Evolutionary conservation across 2,329 filamentous ascomycete species (phyloP).

Genomic region (Xylaria multiplex): DNA sequence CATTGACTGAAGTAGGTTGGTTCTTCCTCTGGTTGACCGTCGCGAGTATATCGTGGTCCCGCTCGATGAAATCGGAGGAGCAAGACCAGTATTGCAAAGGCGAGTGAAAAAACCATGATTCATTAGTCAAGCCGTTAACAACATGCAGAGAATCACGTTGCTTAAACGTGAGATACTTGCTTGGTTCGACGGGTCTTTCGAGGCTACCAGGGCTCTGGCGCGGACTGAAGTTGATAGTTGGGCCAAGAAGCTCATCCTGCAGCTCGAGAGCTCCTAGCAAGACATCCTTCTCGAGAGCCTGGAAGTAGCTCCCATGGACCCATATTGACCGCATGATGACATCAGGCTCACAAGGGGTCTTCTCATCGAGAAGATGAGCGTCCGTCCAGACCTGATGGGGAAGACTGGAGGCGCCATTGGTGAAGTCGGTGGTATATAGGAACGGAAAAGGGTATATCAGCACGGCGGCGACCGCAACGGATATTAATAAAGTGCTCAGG

Average conservation of each 20-base stretch:
- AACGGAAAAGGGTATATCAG: slow-evolving; percentile 81
- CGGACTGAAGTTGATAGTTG: slow-evolving; percentile 66
- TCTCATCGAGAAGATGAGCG: slow-evolving; percentile 69
- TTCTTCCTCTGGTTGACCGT: slow-evolving; percentile 75
- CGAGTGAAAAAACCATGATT: slow-evolving; percentile 84
- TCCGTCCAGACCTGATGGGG: slow-evolving; percentile 86
- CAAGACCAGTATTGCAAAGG: slow-evolving; percentile 84
- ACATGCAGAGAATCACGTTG: slow-evolving; percentile 68
- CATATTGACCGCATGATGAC: slow-evolving; percentile 85
- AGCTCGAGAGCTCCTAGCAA: slow-evolving; percentile 74
- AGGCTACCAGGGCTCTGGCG: slow-evolving; percentile 49
- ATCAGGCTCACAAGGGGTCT: slow-evolving; percentile 65
- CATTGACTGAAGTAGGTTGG: slow-evolving; percentile 73
- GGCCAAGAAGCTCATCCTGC: slow-evolving; percentile 74
- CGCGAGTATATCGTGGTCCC: slow-evolving; percentile 70
- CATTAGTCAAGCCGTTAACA: slow-evolving; percentile 67
- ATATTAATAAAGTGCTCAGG: slow-evolving; percentile 76
- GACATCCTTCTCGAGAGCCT: slow-evolving; percentile 73
- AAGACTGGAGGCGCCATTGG: slow-evolving; percentile 75
- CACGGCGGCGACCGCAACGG: slow-evolving; percentile 74
- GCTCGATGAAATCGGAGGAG: slow-evolving; percentile 65
- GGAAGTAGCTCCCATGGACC: slow-evolving; percentile 84
- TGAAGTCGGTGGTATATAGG: slow-evolving; percentile 76
- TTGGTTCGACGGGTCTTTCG: slow-evolving; percentile 46
- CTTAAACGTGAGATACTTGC: slow-evolving; percentile 52